A percentile compares a stretch with the other conserved stretches of the same genome.
phyloP scores from a whole-genome alignment of 805 yeast species.

The Metschnikowia koreensis region DNA sequence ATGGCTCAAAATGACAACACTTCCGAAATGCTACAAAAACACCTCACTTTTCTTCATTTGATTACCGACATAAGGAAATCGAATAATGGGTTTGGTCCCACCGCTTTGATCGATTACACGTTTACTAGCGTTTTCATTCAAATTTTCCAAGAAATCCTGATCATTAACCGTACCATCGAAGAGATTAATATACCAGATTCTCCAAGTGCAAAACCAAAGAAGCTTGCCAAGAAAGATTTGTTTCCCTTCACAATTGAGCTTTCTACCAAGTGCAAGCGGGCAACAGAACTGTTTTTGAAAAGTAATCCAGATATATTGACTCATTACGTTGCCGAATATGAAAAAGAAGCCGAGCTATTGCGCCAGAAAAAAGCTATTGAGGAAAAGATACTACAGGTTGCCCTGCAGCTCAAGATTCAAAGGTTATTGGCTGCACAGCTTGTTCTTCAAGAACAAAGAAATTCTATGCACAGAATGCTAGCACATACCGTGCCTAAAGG shows the following conservation, averaged over 20 bases:
- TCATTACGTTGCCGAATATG: constrained; percentile 12
- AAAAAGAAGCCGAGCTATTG: constrained; percentile 6
- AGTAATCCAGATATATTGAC: constrained; percentile 32
- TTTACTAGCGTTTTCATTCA: constrained; percentile 59
- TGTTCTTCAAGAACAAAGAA: constrained; percentile 1
- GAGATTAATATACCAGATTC: constrained; percentile 19
- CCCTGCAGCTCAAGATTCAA: background rate
- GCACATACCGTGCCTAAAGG: background rate
- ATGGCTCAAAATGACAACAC: constrained; percentile 27
- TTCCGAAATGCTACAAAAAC: constrained; percentile 31
- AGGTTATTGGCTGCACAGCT: constrained; percentile 3
- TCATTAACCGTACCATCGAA: background rate
- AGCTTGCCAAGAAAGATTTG: constrained; percentile 41
- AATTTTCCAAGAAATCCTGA: constrained; percentile 30
- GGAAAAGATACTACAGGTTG: background rate
- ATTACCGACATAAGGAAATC: constrained; percentile 61
- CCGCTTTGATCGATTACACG: constrained; percentile 72
- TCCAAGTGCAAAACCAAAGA: constrained; percentile 33
- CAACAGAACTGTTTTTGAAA: constrained; percentile 31
- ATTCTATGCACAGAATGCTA: constrained; percentile 6
- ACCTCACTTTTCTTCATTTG: constrained; percentile 47
- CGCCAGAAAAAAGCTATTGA: constrained; percentile 6
- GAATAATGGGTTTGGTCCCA: constrained; percentile 80
- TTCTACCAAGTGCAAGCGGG: constrained; percentile 27
- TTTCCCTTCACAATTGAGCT: constrained; percentile 41